These are phyloP conservation scores for Pistacia atlantica DNA, from an alignment of 345 rosid genomes.

Conservation along the genomic window DNA sequence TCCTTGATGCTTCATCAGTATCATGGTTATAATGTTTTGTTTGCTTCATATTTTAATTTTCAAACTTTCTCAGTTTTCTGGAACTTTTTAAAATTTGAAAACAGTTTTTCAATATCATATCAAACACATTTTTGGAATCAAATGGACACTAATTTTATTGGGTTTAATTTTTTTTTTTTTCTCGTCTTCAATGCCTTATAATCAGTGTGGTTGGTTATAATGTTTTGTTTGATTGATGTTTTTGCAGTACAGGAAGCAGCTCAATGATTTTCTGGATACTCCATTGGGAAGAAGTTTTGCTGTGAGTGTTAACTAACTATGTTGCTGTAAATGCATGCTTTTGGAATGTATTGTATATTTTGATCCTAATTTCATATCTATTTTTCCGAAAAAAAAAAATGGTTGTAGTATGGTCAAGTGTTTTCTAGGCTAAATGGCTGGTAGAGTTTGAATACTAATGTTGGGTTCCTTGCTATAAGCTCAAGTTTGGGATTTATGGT, in stretches of 20 bases:
- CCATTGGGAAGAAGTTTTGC: constrained; percentile 78
- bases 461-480: background rate
- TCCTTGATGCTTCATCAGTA: too few relatives aligned
- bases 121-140: too few relatives aligned
- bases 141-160: too few relatives aligned
- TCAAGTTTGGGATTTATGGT: background rate
- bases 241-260: constrained; percentile 87
- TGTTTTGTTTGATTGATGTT: constrained; percentile 10
- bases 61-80: too few relatives aligned
- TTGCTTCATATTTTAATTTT: too few relatives aligned
- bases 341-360: background rate
- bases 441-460: background rate
- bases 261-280: constrained; percentile 65
- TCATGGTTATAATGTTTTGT: too few relatives aligned
- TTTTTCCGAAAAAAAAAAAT: too few relatives aligned
- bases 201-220: background rate
- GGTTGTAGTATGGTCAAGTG: background rate
- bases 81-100: too few relatives aligned
- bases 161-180: too few relatives aligned
- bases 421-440: background rate
- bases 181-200: too few relatives aligned
- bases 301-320: constrained; percentile 46
- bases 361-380: too few relatives aligned
- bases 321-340: background rate
- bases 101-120: too few relatives aligned